Evolutionary conservation across 2,329 filamentous ascomycete genomes (phyloP).

Genomic region (Nemania serpens): DNA sequence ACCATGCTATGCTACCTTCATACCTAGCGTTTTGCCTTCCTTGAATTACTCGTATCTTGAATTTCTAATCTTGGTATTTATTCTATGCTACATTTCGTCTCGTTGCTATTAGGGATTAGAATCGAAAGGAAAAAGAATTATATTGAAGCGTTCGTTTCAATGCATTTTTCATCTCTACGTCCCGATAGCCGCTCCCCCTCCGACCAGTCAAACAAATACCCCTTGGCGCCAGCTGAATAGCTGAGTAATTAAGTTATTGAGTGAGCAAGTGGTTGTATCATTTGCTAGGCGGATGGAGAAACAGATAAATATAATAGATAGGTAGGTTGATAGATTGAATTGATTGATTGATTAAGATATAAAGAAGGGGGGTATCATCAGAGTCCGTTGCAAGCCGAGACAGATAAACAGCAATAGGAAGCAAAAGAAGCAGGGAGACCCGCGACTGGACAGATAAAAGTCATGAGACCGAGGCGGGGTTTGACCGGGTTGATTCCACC

Average conservation of each 20-base stretch:
- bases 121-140: background rate
- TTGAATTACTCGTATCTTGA: no score
- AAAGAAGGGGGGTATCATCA: slow-evolving; percentile 24
- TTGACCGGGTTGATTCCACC: background rate
- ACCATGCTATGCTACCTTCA: no score
- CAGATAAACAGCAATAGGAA: background rate
- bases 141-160: no score
- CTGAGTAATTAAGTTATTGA: background rate
- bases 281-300: background rate
- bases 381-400: background rate
- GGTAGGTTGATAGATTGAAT: background rate
- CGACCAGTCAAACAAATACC: background rate
- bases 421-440: background rate
- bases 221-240: slow-evolving; percentile 20
- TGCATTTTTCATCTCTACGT: no score
- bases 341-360: background rate
- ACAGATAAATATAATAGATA: background rate
- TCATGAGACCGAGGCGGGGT: background rate
- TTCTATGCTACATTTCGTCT: no score
- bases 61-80: no score
- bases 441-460: background rate
- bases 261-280: background rate
- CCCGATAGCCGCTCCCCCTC: no score
- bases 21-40: no score
- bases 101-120: background rate